Conservation (phyloP, 257 asterid genomes). For the Ligustrum vulgare region DNA sequence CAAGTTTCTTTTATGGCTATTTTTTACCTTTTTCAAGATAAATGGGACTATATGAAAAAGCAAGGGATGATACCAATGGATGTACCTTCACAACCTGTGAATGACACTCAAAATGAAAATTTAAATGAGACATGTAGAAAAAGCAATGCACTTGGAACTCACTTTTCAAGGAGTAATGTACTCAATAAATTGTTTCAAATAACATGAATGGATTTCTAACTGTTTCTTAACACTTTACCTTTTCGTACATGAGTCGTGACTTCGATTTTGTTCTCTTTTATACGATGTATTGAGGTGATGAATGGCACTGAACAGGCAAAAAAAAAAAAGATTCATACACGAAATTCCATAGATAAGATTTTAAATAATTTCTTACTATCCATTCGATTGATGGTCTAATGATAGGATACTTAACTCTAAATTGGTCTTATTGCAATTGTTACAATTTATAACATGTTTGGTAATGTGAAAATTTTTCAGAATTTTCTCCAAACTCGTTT, state of each 20-base stretch:
- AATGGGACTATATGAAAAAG: conserved; percentile 71
- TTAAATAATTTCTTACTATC: too few species aligned
- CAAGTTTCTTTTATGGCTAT: conserved; percentile 72
- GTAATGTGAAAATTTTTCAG: too few species aligned
- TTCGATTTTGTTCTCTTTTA: not conserved
- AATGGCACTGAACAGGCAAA: not conserved
- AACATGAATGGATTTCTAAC: conserved; percentile 34
- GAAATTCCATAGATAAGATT: too few species aligned
- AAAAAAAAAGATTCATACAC: not conserved
- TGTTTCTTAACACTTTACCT: not conserved
- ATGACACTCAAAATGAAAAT: conserved; percentile 30
- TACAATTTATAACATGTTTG: too few species aligned
- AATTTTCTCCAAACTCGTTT: too few species aligned
- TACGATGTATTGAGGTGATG: not conserved
- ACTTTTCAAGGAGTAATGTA: conserved; percentile 65
- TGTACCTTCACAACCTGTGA: conserved; percentile 10
- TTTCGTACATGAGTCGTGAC: not conserved
- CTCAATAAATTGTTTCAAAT: conserved; percentile 70
- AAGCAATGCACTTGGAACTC: conserved; percentile 76
- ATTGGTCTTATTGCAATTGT: too few species aligned
- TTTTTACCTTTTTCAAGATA: conserved; percentile 76
- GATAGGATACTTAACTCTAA: too few species aligned
- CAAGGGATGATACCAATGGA: conserved; percentile 41
- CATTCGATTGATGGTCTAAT: too few species aligned
- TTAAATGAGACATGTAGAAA: conserved; percentile 49